Conservation (phyloP, 345 rosid species). For the Populus ilicifolia region DNA sequence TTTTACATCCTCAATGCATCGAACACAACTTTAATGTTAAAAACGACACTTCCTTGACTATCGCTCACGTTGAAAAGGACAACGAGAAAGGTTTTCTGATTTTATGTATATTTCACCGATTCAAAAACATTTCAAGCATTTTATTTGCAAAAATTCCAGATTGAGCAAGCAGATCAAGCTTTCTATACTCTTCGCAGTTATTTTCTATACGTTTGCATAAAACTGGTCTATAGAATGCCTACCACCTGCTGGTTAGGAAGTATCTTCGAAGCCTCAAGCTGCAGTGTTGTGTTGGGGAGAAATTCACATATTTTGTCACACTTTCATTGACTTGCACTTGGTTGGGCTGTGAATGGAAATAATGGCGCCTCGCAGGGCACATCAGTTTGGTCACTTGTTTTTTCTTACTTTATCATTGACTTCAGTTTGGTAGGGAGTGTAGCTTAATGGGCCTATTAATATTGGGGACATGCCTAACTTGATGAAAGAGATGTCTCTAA, state of each 20-base stretch:
- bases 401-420: not conserved
- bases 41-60: no score
- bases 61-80: no score
- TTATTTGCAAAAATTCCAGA: not conserved
- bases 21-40: no score
- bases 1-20: no score
- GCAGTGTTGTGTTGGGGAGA: not conserved
- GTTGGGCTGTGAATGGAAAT: not conserved
- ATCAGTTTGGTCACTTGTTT: no score
- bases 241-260: not conserved
- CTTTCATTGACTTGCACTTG: not conserved
- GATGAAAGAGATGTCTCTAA: not conserved
- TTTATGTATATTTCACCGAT: not conserved
- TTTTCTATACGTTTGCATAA: not conserved
- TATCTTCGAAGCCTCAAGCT: not conserved
- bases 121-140: no score
- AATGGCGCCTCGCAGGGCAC: no score
- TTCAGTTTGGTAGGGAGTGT: slow-evolving; percentile 6
- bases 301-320: not conserved
- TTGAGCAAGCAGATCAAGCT: no score
- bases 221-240: not conserved
- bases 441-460: not conserved
- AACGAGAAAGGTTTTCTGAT: no score
- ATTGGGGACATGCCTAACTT: slow-evolving; percentile 18
- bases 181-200: no score